Evolutionary conservation across 345 rosid genomes (phyloP), one percentile per base, ranked within the genome.

Genomic region (Nasturtium officinale): DNA sequence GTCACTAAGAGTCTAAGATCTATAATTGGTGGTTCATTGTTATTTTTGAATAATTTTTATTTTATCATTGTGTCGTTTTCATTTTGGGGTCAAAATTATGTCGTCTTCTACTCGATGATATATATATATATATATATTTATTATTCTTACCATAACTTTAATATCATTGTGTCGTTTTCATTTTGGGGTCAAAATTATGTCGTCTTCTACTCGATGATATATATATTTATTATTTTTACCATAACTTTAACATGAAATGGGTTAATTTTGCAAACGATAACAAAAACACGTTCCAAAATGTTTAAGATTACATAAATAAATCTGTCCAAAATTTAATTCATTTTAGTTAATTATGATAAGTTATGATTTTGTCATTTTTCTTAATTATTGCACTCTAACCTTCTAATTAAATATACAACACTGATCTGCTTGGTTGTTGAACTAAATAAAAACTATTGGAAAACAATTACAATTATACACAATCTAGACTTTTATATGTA

Each of bases 31-130:
- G 79, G 57, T 61, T 53, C 65, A 10, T 67, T 61, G 46, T 75
- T 75, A 67, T 40, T 68, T 52, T 45, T 43, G 40, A 43, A 61
- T 75, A 50, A 20, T 12, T 58, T 45, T 25, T n/a, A 47, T 61
- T 29, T 30, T 61, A 43, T 45, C 67, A 76, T 69, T 26, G 70
- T 54, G 75, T 69, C 75, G 59, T 69, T 69, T 54, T 76, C 70
- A 76, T 53, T 35, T 61, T 30, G 30, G 35, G 70, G 75, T 76
- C 79, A 61, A 76, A 61, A 76, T 76, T 65, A 69, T 45, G 79
- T 76, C 69, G 58, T 62, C 70, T 69, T 62, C 75, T 59, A 76
- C 65, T 76, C 58, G 63, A 61, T 17, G n/a, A 46, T 46, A 46
- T 46, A 16, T 45, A 45, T 45, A 16, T 45, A 45, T 37, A 16